Evolutionary conservation across 2,329 filamentous ascomycete genomes (phyloP), one percentile per base, ranked within the genome.

Genomic region (Alternaria arbusti): DNA sequence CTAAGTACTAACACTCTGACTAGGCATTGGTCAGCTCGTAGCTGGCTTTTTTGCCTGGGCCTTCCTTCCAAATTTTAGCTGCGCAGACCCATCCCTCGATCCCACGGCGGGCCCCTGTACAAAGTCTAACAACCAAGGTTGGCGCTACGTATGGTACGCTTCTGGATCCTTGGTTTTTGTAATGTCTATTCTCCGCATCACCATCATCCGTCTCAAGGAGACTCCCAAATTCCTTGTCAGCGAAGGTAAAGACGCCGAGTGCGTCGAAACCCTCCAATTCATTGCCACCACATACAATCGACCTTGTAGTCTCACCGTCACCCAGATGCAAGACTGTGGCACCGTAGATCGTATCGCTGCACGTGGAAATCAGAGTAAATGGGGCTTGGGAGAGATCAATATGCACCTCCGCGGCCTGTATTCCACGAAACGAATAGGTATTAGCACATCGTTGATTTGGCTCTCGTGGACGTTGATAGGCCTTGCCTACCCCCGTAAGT

Each of bases 381-480:
- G 78, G 68, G 81, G 78, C 2, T 74, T 81, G 12, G 75, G 67
- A 3, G 81, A 84, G 46, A 69, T 85, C 8, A 67, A 65, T 5
- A 70, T 85, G 20, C 91, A 94, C 72, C 73, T 93, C 23, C 82
- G 83, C 15, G 90, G 90, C 3, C 84, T 94, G 2, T 93, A 90
- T 70, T 80, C 82, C 0, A 91, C 89, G 1, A 85, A 77, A 56
- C 85, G 83, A 60, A 86, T 92, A 59, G 86, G 81, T 1, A 73
- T 89, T 3, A 90, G 87, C 0, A 93, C 90, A 0, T 65, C 80
- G 0, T 79, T 93, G 62, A 88, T 93, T 65, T 91, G 89, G 87
- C 73, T 90, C 6, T 89, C 87, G 0, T 93, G 91, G 91, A 84
- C 87, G 0, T 74, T 91, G 3, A 91, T 92, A 32, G 90, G 91